phyloP scores from a whole-genome alignment of 2,329 filamentous ascomycete species.

The Zymoseptoria tritici region DNA sequence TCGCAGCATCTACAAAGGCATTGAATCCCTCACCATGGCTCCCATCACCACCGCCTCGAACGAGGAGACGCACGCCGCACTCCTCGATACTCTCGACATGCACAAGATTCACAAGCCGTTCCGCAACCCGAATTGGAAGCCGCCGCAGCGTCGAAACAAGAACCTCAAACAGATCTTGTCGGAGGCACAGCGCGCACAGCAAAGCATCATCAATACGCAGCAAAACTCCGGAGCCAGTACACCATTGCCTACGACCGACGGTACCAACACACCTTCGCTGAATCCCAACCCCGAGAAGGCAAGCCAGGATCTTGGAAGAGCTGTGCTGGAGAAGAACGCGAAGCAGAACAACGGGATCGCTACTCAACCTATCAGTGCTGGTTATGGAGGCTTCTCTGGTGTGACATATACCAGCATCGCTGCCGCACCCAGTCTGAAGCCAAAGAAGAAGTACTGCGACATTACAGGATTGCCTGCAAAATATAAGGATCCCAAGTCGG shows the following conservation, averaged over 20 bases:
- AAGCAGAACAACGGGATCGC: conserved; percentile 26
- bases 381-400: conserved; percentile 47
- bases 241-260: conserved; percentile 35
- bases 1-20: not conserved
- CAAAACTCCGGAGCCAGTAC: conserved; percentile 75
- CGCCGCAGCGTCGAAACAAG: conserved; percentile 93
- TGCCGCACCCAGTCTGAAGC: conserved; percentile 75
- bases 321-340: conserved; percentile 76
- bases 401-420: conserved; percentile 93
- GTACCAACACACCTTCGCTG: conserved; percentile 50
- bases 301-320: conserved; percentile 73
- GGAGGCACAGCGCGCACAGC: conserved; percentile 80
- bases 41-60: conserved; percentile 63
- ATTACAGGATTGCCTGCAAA: conserved; percentile 86
- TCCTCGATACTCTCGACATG: conserved; percentile 89
- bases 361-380: conserved; percentile 9
- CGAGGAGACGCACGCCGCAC: conserved; percentile 68
- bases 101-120: conserved; percentile 80
- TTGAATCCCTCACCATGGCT: conserved; percentile 37
- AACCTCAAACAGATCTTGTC: conserved; percentile 95
- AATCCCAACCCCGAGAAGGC: conserved; percentile 81
- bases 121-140: conserved; percentile 83
- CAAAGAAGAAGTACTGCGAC: conserved; percentile 86
- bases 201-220: conserved; percentile 70
- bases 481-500: conserved; percentile 91